Base-by-base conservation (phyloP, 2,329 filamentous ascomycete genomes). In the Xylariales sp. region DNA sequence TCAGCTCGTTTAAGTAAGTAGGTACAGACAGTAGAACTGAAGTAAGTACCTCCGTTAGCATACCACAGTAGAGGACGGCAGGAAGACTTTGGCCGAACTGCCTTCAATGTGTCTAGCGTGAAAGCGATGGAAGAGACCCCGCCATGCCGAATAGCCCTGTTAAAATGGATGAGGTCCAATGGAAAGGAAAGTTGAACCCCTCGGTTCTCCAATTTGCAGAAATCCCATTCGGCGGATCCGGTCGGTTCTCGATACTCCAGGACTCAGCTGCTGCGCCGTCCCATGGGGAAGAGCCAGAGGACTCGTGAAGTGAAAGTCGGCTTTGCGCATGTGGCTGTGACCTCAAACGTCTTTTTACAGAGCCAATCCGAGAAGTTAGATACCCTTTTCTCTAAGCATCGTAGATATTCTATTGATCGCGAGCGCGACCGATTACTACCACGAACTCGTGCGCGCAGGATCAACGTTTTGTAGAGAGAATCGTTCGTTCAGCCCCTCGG, bases 201-300 rank as follows among this genome's bases (percentile, higher is more conserved):
- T 38, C 35, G 37, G 37, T 31, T 39, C 25, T 31, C 27, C n/a
- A n/a, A 39, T 31, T 31, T 31, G 27, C 37, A 16, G 20, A 38
- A 38, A 38, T 38, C 35, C 35, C 35, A 38, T 38, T 38, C 22
- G 35, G 31, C 31, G 31, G 31, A n/a, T n/a, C n/a, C n/a, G n/a
- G 20, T 33, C 31, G 16, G 31, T 33, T 20, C 15, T 19, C 18
- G 16, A 15, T 33, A 19, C 31, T 33, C 31, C 31, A 19, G 18
- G 20, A 15, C 18, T 33, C 20, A 19, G 16, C 27, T 11, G 18
- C 20, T 15, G 20, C 31, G 31, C 31, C 31, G 31, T 16, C 31
- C 31, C 31, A 19, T 33, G 18, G 31, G n/a, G n/a, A n/a, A n/a
- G n/a, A n/a, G n/a, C n/a, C 24, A 27, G 24, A 27, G 24, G 24